phyloP scores from a whole-genome alignment of 371 early-diverging fungal species.

The Synchytrium microbalum region DNA sequence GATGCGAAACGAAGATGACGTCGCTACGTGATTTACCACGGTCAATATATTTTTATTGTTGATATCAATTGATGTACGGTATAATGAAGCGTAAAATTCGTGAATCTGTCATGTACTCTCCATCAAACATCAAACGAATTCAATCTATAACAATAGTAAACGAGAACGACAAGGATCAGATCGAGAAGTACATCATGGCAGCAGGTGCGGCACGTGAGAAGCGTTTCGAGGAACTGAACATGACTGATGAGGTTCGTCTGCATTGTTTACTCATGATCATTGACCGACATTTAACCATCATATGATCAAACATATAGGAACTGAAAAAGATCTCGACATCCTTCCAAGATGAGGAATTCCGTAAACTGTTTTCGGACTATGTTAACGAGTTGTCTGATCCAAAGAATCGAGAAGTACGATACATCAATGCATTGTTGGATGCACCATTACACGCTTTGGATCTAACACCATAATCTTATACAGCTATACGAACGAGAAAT shows the following conservation, averaged over 20 bases:
- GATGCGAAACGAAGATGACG: too few species aligned
- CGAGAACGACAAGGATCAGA: too few species aligned
- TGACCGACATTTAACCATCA: neutral
- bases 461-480: neutral
- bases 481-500: slow-evolving; percentile 45
- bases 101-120: neutral
- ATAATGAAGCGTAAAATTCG: too few species aligned
- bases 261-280: neutral
- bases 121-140: neutral
- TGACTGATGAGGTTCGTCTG: neutral
- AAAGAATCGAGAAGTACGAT: slow-evolving; percentile 31
- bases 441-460: neutral
- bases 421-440: neutral
- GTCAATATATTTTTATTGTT: too few species aligned
- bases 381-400: slow-evolving; percentile 48
- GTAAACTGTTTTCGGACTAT: slow-evolving; percentile 40
- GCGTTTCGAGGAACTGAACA: neutral
- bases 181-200: too few species aligned
- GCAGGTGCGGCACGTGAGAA: neutral
- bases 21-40: too few species aligned
- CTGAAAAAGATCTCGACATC: slow-evolving; percentile 7
- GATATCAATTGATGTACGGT: too few species aligned
- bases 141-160: too few species aligned
- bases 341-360: slow-evolving; percentile 41
- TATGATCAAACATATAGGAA: neutral